Conservation (phyloP, 2,329 filamentous ascomycete genomes). For the Alternaria incomplexa region DNA sequence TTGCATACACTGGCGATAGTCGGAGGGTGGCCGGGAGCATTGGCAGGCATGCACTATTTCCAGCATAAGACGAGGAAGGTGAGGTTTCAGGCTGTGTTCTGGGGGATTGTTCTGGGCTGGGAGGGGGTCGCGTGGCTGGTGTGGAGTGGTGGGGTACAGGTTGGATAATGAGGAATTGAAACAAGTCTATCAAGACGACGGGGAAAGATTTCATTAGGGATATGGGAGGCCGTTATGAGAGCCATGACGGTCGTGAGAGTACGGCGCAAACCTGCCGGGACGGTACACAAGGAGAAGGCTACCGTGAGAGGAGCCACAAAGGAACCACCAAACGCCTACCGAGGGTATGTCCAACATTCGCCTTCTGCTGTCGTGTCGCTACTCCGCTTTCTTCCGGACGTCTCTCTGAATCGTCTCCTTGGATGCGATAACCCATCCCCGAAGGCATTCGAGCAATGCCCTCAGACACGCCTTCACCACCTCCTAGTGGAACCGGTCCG, state of each 20-base stretch:
- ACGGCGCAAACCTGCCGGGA: not conserved
- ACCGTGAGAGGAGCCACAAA: not conserved
- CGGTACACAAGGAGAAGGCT: conserved; percentile 3
- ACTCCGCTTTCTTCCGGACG: conserved; percentile 13
- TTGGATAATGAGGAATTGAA: not conserved
- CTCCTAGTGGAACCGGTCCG: conserved; percentile 15
- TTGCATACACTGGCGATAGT: conserved; percentile 36
- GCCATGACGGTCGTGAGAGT: not conserved
- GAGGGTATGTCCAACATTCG: not conserved
- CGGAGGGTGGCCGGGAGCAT: conserved; percentile 45
- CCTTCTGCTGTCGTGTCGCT: conserved; percentile 3
- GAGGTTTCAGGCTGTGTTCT: conserved; percentile 37
- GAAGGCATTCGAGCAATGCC: conserved; percentile 25
- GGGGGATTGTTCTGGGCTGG: conserved; percentile 39
- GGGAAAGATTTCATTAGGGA: not conserved
- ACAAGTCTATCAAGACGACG: not conserved
- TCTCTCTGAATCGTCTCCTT: conserved; percentile 11
- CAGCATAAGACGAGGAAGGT: conserved; percentile 46
- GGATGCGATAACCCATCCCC: conserved; percentile 21
- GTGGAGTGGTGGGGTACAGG: conserved; percentile 21
- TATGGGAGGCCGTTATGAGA: not conserved
- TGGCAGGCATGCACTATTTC: conserved; percentile 44
- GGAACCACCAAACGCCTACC: conserved; percentile 1
- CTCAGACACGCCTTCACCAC: conserved; percentile 18
- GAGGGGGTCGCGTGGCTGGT: conserved; percentile 32